Base-by-base conservation (phyloP, 768 basidiomycete species). In the Agaricus blazei region DNA sequence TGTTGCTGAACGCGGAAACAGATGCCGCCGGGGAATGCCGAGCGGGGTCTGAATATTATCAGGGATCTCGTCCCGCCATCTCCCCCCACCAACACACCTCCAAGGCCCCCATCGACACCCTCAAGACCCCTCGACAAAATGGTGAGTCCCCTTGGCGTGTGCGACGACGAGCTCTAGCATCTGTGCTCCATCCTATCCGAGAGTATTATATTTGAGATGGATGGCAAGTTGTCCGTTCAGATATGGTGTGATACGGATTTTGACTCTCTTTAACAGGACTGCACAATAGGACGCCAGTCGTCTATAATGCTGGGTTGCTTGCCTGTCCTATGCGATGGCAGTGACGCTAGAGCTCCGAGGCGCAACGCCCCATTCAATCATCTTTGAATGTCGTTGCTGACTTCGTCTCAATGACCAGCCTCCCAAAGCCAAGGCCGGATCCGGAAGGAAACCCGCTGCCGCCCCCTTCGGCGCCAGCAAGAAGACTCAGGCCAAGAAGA, bases 331-430 rank as follows among this genome's bases (percentile, higher is more conserved):
- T 49, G 54, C 59, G 44, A 47, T 51, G 63, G 69, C 67, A 70
- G 34, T 63, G 70, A 71, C 76, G 68, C 70, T 79, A 77, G 76
- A 79, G 79, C 80, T 81, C 80, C 78, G 78, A 76, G 70, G 74
- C 71, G 69, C 70, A 70, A 65, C 68, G 68, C 63, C 62, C 60
- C 59, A 62, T 62, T 56, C 63, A 34, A 34, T 34, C 11, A 8
- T 34, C 65, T 59, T 60, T 54, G 58, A 58, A 62, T 65, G 63
- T 52, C 66, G 62, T 72, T 72, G 76, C 74, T 79, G 67, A 77
- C 70, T 68, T 85, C 87, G 87, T 85, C 89, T 91, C 90, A 81
- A 91, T 91, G 89, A 91, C 89, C 88, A 91, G 90, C 86, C 86
- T 69, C 85, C 87, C 72, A 87, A 87, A 72, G 66, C 74, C 70